Evolutionary conservation across 495 filamentous ascomycete species (phyloP).

Genomic region (Neurospora sublineolata): DNA sequence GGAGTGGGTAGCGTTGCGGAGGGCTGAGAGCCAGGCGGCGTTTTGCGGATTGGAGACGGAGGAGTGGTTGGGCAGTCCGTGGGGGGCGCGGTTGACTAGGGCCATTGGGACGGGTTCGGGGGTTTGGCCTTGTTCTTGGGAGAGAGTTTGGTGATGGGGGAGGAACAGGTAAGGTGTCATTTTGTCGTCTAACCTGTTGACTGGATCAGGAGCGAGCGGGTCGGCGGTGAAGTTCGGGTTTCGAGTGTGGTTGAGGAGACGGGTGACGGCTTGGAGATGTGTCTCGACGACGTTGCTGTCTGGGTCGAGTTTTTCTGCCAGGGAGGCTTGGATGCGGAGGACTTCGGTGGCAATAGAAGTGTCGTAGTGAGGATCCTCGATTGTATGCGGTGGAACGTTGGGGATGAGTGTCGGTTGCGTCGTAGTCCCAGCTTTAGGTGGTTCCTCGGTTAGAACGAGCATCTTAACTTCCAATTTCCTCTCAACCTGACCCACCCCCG

Average conservation of each 20-base stretch:
- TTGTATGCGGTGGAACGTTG: constrained; percentile 43
- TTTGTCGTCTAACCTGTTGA: constrained; percentile 30
- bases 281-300: constrained; percentile 25
- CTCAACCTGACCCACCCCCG: neutral
- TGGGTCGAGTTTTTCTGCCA: constrained; percentile 31
- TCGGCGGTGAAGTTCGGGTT: constrained; percentile 40
- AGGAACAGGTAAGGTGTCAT: constrained; percentile 50
- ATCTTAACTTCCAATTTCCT: neutral
- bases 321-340: constrained; percentile 41
- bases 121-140: constrained; percentile 16
- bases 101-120: constrained; percentile 58
- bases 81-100: constrained; percentile 55
- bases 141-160: constrained; percentile 12
- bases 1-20: constrained; percentile 47
- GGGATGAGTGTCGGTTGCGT: constrained; percentile 7
- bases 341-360: constrained; percentile 45
- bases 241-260: constrained; percentile 52
- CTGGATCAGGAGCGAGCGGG: constrained; percentile 31
- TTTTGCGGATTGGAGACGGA: constrained; percentile 58
- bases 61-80: constrained; percentile 48
- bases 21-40: constrained; percentile 54
- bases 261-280: constrained; percentile 42
- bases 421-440: neutral
- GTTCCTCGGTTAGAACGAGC: neutral
- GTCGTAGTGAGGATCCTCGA: constrained; percentile 53